A percentile compares a stretch with the other conserved stretches of the same genome.
Conservation (phyloP, 106 monocot genomes). For the Acorus calamus region DNA sequence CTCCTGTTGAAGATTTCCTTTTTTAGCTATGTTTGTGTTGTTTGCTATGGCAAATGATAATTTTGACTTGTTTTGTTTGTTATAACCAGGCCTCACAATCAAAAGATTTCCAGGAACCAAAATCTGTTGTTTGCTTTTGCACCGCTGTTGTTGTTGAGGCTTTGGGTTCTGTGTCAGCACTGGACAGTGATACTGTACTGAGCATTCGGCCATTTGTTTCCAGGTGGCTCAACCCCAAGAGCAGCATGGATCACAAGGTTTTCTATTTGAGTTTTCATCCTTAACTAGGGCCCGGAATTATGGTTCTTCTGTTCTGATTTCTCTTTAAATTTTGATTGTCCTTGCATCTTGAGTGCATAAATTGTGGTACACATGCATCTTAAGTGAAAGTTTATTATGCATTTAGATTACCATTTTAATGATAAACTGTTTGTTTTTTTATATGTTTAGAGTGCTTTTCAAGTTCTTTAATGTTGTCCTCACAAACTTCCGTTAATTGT, state of each 20-base stretch:
- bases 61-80: neutral
- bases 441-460: too few species aligned
- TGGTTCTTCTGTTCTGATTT: too few species aligned
- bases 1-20: neutral
- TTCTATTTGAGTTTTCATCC: too few species aligned
- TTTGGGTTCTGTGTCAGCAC: conserved; percentile 47
- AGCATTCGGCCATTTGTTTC: conserved; percentile 63
- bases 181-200: conserved; percentile 63
- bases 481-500: neutral
- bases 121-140: conserved; percentile 60
- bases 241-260: conserved; percentile 61
- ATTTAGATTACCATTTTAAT: too few species aligned
- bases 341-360: too few species aligned
- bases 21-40: too few species aligned
- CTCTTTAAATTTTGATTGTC: too few species aligned
- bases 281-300: too few species aligned
- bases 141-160: conserved; percentile 78
- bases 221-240: conserved; percentile 50
- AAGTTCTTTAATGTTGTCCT: neutral
- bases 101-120: conserved; percentile 56
- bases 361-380: too few species aligned
- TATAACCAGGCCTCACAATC: conserved; percentile 45
- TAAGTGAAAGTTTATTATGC: too few species aligned
- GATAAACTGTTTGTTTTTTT: too few species aligned
- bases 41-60: neutral